Evolutionary conservation across 768 basidiomycete genomes (phyloP), one percentile per base, ranked within the genome.

Genomic region (Pulveroboletus sp.): DNA sequence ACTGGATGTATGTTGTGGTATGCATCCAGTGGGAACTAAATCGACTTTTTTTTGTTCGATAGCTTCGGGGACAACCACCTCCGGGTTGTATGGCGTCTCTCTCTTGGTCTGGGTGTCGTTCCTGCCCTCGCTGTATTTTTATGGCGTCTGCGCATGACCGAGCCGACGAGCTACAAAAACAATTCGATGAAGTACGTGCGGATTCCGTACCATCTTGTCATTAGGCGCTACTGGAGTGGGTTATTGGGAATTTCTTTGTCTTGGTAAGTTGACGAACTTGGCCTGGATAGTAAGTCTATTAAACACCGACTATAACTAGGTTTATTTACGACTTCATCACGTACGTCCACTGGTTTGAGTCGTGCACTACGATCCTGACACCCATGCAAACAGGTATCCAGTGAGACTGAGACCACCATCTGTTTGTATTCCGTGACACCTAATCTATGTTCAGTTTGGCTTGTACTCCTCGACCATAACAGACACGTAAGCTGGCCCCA

Each of bases 71-170:
- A 78, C 35, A 69, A 88, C 53, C 92, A 93, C 63, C 81, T 94
- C 36, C 80, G 86, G 23, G 87, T 86, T 3, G 86, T 91, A 5
- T 95, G 92, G 92, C 83, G 93, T 43, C 59, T 89, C 37, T 88
- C 91, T 19, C 77, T 95, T 10, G 93, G 89, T 27, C 77, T 95
- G 9, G 93, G 93, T 29, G 71, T 85, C 34, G 62, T 95, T 47
- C 93, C 93, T 30, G 92, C 93, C 6, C 56, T 81, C 12, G 77
- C 80, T 8, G 85, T 94, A n/a, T 81, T 94, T 60, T 59, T 90
- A 43, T 94, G 93, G 91, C 89, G 93, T 56, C 62, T 91, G 45
- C 79, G 75, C 51, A 91, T 94, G 86, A 76, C 83, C 24, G 89
- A 94, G 60, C 89, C 92, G 1, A 74, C 74, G 12, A 73, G 81